Percentiles rank a stretch among this genome's conserved stretches.
Evolutionary conservation across 2,329 filamentous ascomycete genomes (phyloP).

Genomic region (Sarocladium kiliense): DNA sequence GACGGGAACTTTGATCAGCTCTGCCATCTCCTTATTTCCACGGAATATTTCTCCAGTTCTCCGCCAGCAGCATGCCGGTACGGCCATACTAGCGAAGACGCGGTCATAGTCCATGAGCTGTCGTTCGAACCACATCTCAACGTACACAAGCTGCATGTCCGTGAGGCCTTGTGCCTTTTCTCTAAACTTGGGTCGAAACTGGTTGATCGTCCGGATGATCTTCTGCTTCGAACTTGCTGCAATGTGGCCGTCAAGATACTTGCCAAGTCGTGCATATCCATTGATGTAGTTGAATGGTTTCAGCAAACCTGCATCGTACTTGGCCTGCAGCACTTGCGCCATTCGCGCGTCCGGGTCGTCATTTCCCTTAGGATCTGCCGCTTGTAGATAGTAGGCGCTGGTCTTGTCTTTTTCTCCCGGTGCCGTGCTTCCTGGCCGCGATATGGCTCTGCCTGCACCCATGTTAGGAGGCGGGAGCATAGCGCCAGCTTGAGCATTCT

Average conservation of each 20-base stretch:
- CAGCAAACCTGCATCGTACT: conserved; percentile 90
- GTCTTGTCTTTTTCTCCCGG: conserved; percentile 69
- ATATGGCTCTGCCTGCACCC: conserved; percentile 49
- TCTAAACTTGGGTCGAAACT: conserved; percentile 91
- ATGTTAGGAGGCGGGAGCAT: conserved; percentile 43
- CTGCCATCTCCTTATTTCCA: conserved; percentile 97
- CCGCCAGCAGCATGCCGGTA: conserved; percentile 95
- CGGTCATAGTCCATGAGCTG: conserved; percentile 97
- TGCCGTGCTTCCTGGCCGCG: conserved; percentile 55
- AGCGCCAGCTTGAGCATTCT: conserved; percentile 25
- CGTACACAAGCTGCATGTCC: conserved; percentile 88
- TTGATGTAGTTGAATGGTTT: conserved; percentile 99
- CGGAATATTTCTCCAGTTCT: conserved; percentile 95
- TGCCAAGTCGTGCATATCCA: conserved; percentile 82
- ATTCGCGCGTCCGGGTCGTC: conserved; percentile 89
- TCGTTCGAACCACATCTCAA: conserved; percentile 99
- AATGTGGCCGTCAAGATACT: conserved; percentile 89
- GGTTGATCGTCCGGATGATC: conserved; percentile 85
- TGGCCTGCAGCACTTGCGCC: conserved; percentile 88
- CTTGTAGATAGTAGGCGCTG: conserved; percentile 80
- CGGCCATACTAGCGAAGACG: conserved; percentile 97
- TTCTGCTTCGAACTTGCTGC: conserved; percentile 78
- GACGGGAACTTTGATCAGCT: conserved; percentile 88
- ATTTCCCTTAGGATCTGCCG: conserved; percentile 84
- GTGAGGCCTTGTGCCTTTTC: conserved; percentile 90